phyloP scores from a whole-genome alignment of 257 asterid species.

The Datura wrightii region DNA sequence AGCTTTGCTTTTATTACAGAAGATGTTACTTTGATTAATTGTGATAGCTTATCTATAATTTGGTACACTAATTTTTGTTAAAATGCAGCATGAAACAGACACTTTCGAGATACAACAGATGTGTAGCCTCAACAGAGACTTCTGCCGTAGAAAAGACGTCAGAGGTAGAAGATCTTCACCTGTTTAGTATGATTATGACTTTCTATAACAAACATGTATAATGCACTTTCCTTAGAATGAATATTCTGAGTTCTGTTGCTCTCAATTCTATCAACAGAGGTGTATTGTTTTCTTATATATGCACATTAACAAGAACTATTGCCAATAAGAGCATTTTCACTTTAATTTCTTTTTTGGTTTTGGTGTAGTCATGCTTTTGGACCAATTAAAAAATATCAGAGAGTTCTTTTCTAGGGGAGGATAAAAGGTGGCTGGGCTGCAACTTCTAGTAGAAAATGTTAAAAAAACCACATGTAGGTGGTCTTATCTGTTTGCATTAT shows the following conservation, averaged over 20 bases:
- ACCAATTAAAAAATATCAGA: not conserved
- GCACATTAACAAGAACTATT: not conserved
- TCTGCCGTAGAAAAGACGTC: conserved; percentile 47
- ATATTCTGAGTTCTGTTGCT: not conserved
- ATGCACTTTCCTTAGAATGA: not conserved
- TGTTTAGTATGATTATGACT: conserved; percentile 4
- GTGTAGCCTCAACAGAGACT: conserved; percentile 41
- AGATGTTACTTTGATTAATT: not conserved
- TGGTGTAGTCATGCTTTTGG: not conserved
- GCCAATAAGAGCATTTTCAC: conserved; percentile 9
- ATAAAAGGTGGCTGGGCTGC: not conserved
- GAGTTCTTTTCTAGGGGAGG: not conserved
- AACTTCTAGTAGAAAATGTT: not conserved
- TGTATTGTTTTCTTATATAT: not conserved
- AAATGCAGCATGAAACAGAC: conserved; percentile 67
- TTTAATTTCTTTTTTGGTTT: not conserved
- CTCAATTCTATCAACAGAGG: not conserved
- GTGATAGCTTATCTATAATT: not conserved
- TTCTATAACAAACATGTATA: not conserved
- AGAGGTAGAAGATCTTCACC: conserved; percentile 48
- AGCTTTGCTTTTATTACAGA: conserved; percentile 8
- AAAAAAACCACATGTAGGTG: not conserved
- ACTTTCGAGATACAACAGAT: conserved; percentile 56
- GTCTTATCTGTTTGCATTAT: not conserved
- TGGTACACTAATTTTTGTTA: conserved; percentile 4